These are phyloP conservation scores for Thalassiosira hispida DNA, from an alignment of 352 stramenopile species.

Conservation along the genomic window DNA sequence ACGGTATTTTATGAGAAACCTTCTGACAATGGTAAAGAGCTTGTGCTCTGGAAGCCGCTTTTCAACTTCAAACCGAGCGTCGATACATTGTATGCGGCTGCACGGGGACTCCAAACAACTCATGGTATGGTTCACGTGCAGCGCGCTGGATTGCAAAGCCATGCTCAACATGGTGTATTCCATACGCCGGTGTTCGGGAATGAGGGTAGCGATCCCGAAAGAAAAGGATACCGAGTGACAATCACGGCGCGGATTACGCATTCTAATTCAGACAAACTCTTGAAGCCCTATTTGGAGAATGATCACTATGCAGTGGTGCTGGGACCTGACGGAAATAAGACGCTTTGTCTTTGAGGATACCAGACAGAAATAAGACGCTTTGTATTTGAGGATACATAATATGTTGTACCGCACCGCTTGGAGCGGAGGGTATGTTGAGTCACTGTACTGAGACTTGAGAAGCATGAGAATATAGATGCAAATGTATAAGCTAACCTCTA, in stretches of 20 bases:
- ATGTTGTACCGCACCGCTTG: too few relatives aligned
- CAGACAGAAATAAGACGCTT: too few relatives aligned
- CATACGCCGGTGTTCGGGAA: slow-evolving; percentile 19
- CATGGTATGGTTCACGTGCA: slow-evolving; percentile 39
- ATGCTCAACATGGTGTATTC: slow-evolving; percentile 36
- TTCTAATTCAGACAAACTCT: slow-evolving; percentile 14
- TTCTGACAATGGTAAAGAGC: slow-evolving; percentile 22
- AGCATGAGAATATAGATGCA: too few relatives aligned
- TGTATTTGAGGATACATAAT: too few relatives aligned
- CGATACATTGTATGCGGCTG: slow-evolving; percentile 30
- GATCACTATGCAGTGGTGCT: slow-evolving; percentile 8
- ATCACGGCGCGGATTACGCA: slow-evolving; percentile 23
- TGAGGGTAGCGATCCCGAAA: slow-evolving; percentile 7
- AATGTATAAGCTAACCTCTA: too few relatives aligned
- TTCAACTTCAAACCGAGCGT: slow-evolving; percentile 26
- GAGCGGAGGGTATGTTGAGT: too few relatives aligned
- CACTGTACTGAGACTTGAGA: too few relatives aligned
- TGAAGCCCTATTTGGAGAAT: slow-evolving; percentile 20
- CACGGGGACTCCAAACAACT: slow-evolving; percentile 23
- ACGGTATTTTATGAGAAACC: slow-evolving; percentile 39
- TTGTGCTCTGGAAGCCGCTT: slow-evolving; percentile 27
- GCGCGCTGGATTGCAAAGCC: slow-evolving; percentile 22
- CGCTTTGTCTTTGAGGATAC: neutral
- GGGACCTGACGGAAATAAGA: slow-evolving; percentile 11
- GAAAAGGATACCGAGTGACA: slow-evolving; percentile 26